Evolutionary conservation across 768 basidiomycete species (phyloP).

Genomic region (Leccinum ochraceum): DNA sequence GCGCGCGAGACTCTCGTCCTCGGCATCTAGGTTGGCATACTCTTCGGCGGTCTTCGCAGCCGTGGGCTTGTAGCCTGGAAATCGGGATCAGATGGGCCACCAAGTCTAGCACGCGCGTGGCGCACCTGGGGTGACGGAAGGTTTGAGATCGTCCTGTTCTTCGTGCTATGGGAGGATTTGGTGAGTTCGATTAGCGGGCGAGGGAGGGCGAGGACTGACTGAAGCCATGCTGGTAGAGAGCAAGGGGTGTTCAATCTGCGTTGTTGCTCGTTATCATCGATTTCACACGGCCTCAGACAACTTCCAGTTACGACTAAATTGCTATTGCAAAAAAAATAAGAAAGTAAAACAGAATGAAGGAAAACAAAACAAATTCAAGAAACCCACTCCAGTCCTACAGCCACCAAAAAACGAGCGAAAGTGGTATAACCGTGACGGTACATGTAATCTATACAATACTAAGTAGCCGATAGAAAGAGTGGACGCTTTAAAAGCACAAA

Average conservation of each 20-base stretch:
- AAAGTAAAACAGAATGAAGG: background rate
- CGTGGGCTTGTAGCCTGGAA: slow-evolving; percentile 70
- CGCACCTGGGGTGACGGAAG: slow-evolving; percentile 67
- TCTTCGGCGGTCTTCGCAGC: slow-evolving; percentile 76
- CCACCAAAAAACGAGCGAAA: slow-evolving; percentile 30
- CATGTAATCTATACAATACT: slow-evolving; percentile 20
- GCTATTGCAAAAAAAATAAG: slow-evolving; percentile 24
- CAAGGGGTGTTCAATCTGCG: slow-evolving; percentile 20
- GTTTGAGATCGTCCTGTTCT: slow-evolving; percentile 71
- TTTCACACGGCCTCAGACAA: slow-evolving; percentile 58
- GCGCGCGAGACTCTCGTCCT: slow-evolving; percentile 90
- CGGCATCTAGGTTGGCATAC: slow-evolving; percentile 81
- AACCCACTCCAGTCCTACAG: slow-evolving; percentile 23
- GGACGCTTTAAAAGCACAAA: slow-evolving; percentile 29
- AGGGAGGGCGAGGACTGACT: slow-evolving; percentile 37
- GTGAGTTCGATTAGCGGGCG: slow-evolving; percentile 1
- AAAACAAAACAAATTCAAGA: slow-evolving; percentile 20
- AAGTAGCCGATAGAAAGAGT: slow-evolving; percentile 17
- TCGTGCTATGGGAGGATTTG: slow-evolving; percentile 41
- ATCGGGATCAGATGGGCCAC: slow-evolving; percentile 23
- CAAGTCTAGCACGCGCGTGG: slow-evolving; percentile 9
- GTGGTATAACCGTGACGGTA: slow-evolving; percentile 29
- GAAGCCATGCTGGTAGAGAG: slow-evolving; percentile 48
- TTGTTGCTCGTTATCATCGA: slow-evolving; percentile 39
- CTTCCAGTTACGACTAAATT: slow-evolving; percentile 16